phyloP scores from a whole-genome alignment of 768 basidiomycete species.

The Suillus decipiens region DNA sequence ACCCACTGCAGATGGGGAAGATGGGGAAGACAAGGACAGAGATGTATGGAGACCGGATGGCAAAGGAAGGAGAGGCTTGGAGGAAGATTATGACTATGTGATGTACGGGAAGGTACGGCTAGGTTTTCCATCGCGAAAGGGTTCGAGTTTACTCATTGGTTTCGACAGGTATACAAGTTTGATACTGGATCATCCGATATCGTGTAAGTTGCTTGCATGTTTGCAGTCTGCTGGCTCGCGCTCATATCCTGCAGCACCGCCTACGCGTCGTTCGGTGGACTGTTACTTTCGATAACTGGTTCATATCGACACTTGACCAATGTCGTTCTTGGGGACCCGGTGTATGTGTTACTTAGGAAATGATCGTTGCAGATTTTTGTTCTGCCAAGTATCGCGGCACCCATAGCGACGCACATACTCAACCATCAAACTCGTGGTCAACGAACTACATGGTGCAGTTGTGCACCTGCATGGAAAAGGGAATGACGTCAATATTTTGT shows the following conservation, averaged over 20 bases:
- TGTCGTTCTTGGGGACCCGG: constrained; percentile 90
- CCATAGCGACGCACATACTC: neutral
- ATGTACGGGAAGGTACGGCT: constrained; percentile 91
- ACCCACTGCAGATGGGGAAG: constrained; percentile 50
- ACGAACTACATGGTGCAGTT: neutral
- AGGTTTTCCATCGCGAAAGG: constrained; percentile 2
- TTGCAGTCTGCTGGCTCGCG: constrained; percentile 4
- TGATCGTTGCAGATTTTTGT: constrained; percentile 31
- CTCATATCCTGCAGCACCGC: constrained; percentile 63
- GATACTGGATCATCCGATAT: constrained; percentile 31
- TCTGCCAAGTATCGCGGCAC: neutral
- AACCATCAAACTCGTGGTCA: neutral
- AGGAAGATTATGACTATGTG: constrained; percentile 98
- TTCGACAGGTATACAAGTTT: constrained; percentile 1
- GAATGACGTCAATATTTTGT: neutral
- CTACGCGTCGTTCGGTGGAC: constrained; percentile 95
- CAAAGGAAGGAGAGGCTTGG: constrained; percentile 77
- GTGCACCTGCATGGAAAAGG: neutral
- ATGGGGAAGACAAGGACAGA: constrained; percentile 69
- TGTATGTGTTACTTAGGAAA: constrained; percentile 86
- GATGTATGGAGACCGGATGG: constrained; percentile 86
- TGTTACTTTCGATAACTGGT: constrained; percentile 92
- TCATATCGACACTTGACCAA: constrained; percentile 89
- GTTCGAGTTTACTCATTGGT: constrained; percentile 13
- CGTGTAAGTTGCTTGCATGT: constrained; percentile 60